A percentile compares a stretch with the other conserved stretches of the same genome.
Conservation (phyloP, 2,329 filamentous ascomycete species). For the Elsinoe perseae region DNA sequence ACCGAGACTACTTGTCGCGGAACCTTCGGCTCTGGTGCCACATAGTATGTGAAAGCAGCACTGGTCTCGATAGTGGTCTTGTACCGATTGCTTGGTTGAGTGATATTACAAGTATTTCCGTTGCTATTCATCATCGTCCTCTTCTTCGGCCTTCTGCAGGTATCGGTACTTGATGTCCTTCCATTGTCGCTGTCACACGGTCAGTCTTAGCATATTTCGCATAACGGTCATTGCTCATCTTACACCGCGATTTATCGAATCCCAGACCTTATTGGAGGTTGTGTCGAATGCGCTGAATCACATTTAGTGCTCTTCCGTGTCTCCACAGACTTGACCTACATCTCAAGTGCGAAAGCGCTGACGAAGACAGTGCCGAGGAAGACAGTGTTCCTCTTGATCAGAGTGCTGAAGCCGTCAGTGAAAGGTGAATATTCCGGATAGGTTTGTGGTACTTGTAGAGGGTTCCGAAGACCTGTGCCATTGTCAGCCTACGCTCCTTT, state of each 20-base stretch:
- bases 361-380: conserved; percentile 84
- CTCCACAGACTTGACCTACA: conserved; percentile 54
- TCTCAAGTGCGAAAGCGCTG: conserved; percentile 82
- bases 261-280: conserved; percentile 78
- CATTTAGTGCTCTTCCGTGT: background rate
- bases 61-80: background rate
- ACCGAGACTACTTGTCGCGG: background rate
- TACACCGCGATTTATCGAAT: conserved; percentile 86
- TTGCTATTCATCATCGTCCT: conserved; percentile 36
- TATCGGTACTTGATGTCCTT: conserved; percentile 96
- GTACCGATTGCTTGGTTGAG: background rate
- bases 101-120: background rate
- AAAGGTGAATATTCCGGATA: conserved; percentile 15
- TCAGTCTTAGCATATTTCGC: conserved; percentile 22
- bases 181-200: conserved; percentile 82
- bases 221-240: conserved; percentile 28
- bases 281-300: conserved; percentile 70
- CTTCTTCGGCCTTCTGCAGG: conserved; percentile 51
- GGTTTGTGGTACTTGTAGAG: conserved; percentile 46
- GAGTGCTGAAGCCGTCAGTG: conserved; percentile 49
- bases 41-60: background rate
- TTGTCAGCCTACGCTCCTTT: conserved; percentile 27
- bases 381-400: conserved; percentile 80
- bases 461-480: conserved; percentile 36
- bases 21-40: background rate